These are phyloP conservation scores for Parathielavia appendiculata DNA, from an alignment of 495 filamentous ascomycete species.

Conservation along the genomic window DNA sequence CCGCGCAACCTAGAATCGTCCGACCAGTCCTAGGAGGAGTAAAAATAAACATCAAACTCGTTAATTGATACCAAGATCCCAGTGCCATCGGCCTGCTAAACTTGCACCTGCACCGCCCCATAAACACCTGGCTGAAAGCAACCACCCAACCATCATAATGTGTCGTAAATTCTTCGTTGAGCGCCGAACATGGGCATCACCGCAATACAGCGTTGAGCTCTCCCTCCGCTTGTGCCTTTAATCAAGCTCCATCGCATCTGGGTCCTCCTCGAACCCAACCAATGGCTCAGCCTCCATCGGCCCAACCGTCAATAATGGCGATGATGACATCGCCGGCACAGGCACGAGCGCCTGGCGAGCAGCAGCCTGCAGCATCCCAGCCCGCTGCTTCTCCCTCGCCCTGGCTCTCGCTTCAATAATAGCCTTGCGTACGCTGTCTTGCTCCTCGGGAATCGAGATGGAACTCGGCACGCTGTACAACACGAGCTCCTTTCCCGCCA, in stretches of 20 bases:
- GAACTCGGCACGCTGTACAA: conserved; percentile 76
- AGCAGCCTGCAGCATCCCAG: conserved; percentile 14
- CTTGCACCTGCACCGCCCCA: background rate
- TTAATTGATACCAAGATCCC: background rate
- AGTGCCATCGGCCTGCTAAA: background rate
- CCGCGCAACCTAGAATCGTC: background rate
- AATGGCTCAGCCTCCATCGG: conserved; percentile 8
- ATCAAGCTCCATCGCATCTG: conserved; percentile 70
- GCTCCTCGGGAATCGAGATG: conserved; percentile 66
- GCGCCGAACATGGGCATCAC: background rate
- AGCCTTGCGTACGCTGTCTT: conserved; percentile 77
- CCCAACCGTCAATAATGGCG: background rate
- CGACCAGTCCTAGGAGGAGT: conserved; percentile 1
- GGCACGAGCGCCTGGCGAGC: background rate
- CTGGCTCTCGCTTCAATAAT: conserved; percentile 77
- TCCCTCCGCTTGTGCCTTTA: conserved; percentile 23
- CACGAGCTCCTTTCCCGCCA: conserved; percentile 62
- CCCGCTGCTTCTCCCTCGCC: conserved; percentile 46
- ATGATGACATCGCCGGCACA: background rate
- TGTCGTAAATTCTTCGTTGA: background rate
- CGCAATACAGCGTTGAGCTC: background rate
- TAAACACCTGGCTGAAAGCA: conserved; percentile 14
- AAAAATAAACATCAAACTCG: background rate
- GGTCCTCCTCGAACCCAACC: conserved; percentile 36
- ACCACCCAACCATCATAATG: background rate